Base-by-base conservation (phyloP, 2,329 filamentous ascomycete genomes). In the Aureobasidium namibiae region DNA sequence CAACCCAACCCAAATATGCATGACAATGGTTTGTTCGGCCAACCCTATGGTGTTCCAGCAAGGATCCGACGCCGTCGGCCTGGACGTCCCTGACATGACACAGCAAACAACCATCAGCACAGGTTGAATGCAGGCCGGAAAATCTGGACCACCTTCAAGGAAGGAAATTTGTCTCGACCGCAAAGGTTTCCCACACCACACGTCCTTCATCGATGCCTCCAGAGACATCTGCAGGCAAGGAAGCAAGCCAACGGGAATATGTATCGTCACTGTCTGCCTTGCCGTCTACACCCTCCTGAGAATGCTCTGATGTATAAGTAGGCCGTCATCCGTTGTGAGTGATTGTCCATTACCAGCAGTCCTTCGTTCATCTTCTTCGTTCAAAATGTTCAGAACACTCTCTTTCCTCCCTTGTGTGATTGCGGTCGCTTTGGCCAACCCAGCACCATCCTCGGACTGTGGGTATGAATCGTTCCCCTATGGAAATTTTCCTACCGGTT, bases 211-310 rank as follows among this genome's bases (percentile, higher is more conserved):
- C 24, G 18, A 6, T 31, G 36, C 33, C 33, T 23, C 9, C 34
- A 42, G n/a, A 54, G 36, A 42, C 38, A 54, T 33, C 23, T 8
- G 50, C 23, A 54, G 48, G 50, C 50, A 54, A 42, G 50, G 50
- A 44, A 56, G 23, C 39, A 56, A 33, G 39, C 38, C 29, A n/a
- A 34, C 23, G 39, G 52, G 29, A 36, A 26, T 2, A n/a, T 21
- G 50, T n/a, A 42, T 42, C 50, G 16, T 10, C 23, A 45, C 39
- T 34, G 39, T n/a, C 29, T 44, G 39, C 50, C 50, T 54, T 42
- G 50, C 36, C 7, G 45, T 26, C 29, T 36, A 38, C 36, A 9
- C 9, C 9, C 11, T 26, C 11, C 7, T 11, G 52, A 45, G 9
- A 18, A 18, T 31, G 36, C 26, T n/a, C 38, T 44, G 5, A n/a